A percentile compares a stretch with the other conserved stretches of the same genome.
Conservation (phyloP, 2,329 filamentous ascomycete genomes). For the Microsporum ferrugineum region DNA sequence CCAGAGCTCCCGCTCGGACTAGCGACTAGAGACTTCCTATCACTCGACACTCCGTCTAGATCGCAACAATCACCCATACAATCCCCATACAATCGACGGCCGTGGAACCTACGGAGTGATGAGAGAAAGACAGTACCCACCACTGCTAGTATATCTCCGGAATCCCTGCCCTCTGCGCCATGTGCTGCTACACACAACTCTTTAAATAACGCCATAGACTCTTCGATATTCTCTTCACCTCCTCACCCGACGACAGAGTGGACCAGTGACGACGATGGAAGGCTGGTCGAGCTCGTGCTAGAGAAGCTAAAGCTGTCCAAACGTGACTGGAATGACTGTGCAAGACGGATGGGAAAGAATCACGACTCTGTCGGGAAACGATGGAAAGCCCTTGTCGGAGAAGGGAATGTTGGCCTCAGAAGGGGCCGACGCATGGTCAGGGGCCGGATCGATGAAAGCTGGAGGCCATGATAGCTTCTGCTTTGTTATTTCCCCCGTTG, state of each 20-base stretch:
- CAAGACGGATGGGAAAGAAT: constrained; percentile 32
- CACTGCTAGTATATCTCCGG: not conserved
- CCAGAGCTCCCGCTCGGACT: constrained; percentile 36
- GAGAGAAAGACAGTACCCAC: constrained; percentile 12
- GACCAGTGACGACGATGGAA: constrained; percentile 33
- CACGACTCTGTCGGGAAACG: constrained; percentile 31
- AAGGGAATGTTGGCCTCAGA: constrained; percentile 34
- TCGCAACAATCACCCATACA: constrained; percentile 20
- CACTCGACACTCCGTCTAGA: constrained; percentile 21
- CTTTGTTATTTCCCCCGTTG: not conserved
- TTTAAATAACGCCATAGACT: not conserved
- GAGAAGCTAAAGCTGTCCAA: constrained; percentile 35
- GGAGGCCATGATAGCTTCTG: constrained; percentile 13
- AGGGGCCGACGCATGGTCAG: constrained; percentile 22
- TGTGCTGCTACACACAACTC: not conserved
- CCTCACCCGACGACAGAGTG: constrained; percentile 18
- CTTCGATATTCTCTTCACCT: constrained; percentile 7
- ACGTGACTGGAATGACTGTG: constrained; percentile 37
- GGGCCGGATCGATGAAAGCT: constrained; percentile 20
- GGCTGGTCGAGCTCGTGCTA: constrained; percentile 34
- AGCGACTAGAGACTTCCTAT: constrained; percentile 34
- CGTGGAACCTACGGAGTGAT: constrained; percentile 8
- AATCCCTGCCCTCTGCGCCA: not conserved
- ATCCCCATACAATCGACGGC: constrained; percentile 17
- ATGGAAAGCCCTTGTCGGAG: constrained; percentile 33